Conservation (phyloP, 202 grass and related monocot species). For the Panicum hallii region DNA sequence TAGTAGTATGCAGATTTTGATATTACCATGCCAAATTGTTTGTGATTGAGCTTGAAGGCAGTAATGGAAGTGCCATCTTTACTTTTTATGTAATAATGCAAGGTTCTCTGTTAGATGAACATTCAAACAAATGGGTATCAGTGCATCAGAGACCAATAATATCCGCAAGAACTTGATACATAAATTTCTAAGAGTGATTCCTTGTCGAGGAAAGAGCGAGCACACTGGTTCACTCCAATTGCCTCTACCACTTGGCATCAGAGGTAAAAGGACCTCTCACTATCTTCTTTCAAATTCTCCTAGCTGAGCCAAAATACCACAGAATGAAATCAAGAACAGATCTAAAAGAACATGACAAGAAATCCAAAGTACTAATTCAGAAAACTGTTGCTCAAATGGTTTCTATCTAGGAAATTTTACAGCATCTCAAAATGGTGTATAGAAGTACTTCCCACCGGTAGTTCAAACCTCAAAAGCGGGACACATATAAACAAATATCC, state of each 20-base stretch:
- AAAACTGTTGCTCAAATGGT: not conserved
- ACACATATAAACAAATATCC: not conserved
- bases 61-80: not conserved
- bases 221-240: not conserved
- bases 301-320: too few relatives aligned
- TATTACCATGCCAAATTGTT: not conserved
- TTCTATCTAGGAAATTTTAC: constrained; percentile 2
- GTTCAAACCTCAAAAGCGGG: constrained; percentile 1
- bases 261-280: not conserved
- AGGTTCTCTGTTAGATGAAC: constrained; percentile 5
- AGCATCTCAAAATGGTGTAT: not conserved
- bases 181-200: not conserved
- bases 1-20: not conserved
- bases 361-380: not conserved
- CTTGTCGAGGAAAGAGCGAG: not conserved
- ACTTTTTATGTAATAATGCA: not conserved
- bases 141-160: constrained; percentile 8
- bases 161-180: not conserved
- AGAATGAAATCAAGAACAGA: too few relatives aligned
- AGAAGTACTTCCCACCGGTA: constrained; percentile 16
- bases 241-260: not conserved
- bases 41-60: not conserved
- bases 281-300: too few relatives aligned
- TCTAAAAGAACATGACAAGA: constrained; percentile 24
- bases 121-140: constrained; percentile 10